Percentiles rank a stretch among this genome's conserved stretches.
Evolutionary conservation across 2,329 filamentous ascomycete genomes (phyloP).

Genomic region (Pyrenophora teres): DNA sequence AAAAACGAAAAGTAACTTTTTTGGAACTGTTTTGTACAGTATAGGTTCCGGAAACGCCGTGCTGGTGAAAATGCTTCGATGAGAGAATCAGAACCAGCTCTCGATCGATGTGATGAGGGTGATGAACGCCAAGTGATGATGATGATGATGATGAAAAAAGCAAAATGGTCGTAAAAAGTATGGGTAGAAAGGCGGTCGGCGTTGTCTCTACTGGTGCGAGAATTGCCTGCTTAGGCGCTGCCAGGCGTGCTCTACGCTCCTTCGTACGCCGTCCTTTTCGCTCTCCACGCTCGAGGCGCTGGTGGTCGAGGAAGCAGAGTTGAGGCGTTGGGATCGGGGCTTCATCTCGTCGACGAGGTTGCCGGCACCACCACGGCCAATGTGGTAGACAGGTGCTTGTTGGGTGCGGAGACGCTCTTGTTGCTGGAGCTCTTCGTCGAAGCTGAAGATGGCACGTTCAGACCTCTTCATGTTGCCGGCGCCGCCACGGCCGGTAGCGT

Average conservation of each 20-base stretch:
- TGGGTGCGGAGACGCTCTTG: slow-evolving; percentile 59
- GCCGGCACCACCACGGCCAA: slow-evolving; percentile 65
- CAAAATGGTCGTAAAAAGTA: slow-evolving; percentile 2
- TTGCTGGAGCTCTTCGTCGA: slow-evolving; percentile 68
- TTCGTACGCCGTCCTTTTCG: slow-evolving; percentile 35
- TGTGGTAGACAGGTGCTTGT: slow-evolving; percentile 66
- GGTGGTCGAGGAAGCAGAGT: slow-evolving; percentile 35
- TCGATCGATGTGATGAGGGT: slow-evolving; percentile 18
- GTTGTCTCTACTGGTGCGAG: slow-evolving; percentile 35
- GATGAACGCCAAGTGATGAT: neutral
- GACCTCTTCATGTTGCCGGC: slow-evolving; percentile 64
- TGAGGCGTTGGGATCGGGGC: slow-evolving; percentile 31
- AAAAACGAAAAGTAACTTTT: slow-evolving; percentile 20
- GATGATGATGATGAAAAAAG: neutral
- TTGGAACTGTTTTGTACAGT: slow-evolving; percentile 15
- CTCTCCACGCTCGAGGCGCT: slow-evolving; percentile 29
- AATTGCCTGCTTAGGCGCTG: slow-evolving; percentile 42
- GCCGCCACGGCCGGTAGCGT: slow-evolving; percentile 69
- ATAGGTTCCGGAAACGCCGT: slow-evolving; percentile 14
- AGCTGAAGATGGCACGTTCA: slow-evolving; percentile 67
- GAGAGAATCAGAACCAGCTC: slow-evolving; percentile 51
- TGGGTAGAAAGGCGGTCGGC: neutral
- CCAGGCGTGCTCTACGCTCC: slow-evolving; percentile 46
- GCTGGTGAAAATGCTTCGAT: slow-evolving; percentile 18
- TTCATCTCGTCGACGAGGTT: slow-evolving; percentile 55